A percentile compares a stretch with the other conserved stretches of the same genome.
These are phyloP conservation scores for Cytospora mali DNA, from an alignment of 2,329 filamentous ascomycete species.

Conservation along the genomic window DNA sequence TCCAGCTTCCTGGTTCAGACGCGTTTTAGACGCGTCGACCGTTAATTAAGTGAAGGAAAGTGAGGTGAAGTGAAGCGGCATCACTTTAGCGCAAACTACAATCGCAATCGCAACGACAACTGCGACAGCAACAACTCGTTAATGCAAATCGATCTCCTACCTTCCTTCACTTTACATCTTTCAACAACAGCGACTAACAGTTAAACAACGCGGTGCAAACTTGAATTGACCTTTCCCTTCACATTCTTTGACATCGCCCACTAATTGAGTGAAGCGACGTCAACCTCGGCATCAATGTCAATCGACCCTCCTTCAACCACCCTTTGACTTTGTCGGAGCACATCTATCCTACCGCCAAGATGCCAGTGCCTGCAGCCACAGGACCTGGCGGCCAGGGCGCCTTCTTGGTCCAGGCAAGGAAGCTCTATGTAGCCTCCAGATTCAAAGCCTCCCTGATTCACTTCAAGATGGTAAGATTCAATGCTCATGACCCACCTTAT, in stretches of 20 bases:
- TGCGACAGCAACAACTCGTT: too few relatives aligned
- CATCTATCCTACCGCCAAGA: background rate
- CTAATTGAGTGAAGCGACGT: background rate
- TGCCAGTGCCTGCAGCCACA: constrained; percentile 2
- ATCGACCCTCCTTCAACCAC: background rate
- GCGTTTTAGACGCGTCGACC: background rate
- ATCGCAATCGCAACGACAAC: too few relatives aligned
- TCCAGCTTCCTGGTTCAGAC: background rate
- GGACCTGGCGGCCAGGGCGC: background rate
- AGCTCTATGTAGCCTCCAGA: constrained; percentile 9
- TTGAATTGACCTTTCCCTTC: background rate
- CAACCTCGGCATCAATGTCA: background rate
- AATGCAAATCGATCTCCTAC: too few relatives aligned
- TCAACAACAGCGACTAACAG: background rate
- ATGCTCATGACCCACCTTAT: background rate
- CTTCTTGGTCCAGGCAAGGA: constrained; percentile 7
- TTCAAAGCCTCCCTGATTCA: constrained; percentile 1
- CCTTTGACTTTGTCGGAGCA: background rate
- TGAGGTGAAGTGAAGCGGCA: background rate
- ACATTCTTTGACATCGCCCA: background rate
- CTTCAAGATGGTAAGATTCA: constrained; percentile 19
- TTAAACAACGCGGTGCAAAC: background rate
- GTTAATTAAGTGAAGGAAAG: too few relatives aligned
- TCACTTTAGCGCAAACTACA: too few relatives aligned
- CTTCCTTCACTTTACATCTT: background rate